A percentile compares a stretch with the other conserved stretches of the same genome.
phyloP scores from a whole-genome alignment of 192 early-diverging fungal species.

The Coemansia sp. region DNA sequence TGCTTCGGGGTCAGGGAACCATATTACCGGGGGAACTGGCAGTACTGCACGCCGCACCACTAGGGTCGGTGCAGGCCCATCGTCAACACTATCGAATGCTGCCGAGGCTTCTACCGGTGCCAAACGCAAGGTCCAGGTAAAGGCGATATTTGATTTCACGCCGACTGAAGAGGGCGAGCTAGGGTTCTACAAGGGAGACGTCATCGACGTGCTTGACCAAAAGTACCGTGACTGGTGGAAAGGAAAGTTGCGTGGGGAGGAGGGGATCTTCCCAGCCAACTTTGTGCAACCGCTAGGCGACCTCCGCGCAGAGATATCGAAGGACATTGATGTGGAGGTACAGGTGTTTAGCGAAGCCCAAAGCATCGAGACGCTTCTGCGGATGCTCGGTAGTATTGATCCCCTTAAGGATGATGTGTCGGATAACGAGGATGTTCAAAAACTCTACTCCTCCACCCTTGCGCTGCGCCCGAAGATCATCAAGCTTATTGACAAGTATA shows the following conservation, averaged over 20 bases:
- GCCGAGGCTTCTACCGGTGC: slow-evolving; percentile 10
- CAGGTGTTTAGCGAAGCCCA: slow-evolving; percentile 68
- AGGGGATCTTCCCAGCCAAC: slow-evolving; percentile 97
- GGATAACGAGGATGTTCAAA: slow-evolving; percentile 86
- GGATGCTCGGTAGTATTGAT: slow-evolving; percentile 73
- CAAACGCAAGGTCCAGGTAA: slow-evolving; percentile 74
- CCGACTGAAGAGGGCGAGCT: slow-evolving; percentile 91
- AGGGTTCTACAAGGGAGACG: slow-evolving; percentile 81
- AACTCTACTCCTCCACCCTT: slow-evolving; percentile 76
- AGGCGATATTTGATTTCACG: slow-evolving; percentile 91
- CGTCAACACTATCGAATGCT: slow-evolving; percentile 26
- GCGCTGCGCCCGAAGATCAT: slow-evolving; percentile 85
- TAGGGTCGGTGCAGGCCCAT: slow-evolving; percentile 18
- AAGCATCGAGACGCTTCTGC: slow-evolving; percentile 77
- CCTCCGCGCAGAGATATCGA: slow-evolving; percentile 55
- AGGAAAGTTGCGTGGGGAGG: slow-evolving; percentile 80
- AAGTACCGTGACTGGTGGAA: slow-evolving; percentile 99
- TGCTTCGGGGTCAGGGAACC: background rate
- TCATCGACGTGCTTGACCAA: slow-evolving; percentile 87
- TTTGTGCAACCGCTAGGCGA: slow-evolving; percentile 83
- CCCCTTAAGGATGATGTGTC: slow-evolving; percentile 80
- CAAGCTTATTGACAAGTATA: slow-evolving; percentile 79
- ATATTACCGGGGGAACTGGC: background rate
- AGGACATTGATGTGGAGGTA: slow-evolving; percentile 64
- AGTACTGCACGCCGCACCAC: slow-evolving; percentile 22